These are phyloP conservation scores for Kandelia obovata DNA, from an alignment of 345 rosid genomes.

Conservation along the genomic window DNA sequence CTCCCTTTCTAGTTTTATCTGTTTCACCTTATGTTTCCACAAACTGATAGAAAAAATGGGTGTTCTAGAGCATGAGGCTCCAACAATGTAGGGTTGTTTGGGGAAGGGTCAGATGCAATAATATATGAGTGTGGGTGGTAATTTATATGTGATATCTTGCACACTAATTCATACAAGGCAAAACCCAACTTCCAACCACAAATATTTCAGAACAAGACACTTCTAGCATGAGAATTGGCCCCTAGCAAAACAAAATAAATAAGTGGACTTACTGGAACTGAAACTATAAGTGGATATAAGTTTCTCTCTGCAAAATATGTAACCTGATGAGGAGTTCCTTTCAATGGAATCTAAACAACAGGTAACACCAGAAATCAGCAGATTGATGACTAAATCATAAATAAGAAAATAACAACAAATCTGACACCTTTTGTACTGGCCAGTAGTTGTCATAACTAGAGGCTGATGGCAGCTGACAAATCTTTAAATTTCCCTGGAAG, in stretches of 20 bases:
- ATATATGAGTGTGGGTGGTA: not conserved
- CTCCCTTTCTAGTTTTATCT: no score
- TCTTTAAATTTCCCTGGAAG: conserved; percentile 80
- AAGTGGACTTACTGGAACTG: conserved; percentile 64
- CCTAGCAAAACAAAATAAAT: conserved; percentile 1
- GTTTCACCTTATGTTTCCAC: no score
- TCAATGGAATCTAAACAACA: conserved; percentile 69
- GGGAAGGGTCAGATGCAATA: no score
- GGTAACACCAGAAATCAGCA: conserved; percentile 19
- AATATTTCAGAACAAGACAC: conserved; percentile 4
- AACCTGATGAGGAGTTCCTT: conserved; percentile 98
- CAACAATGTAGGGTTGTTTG: no score
- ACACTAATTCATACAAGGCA: not conserved
- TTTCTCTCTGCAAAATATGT: conserved; percentile 88
- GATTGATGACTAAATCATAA: not conserved
- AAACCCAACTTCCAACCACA: not conserved
- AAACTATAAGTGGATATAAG: conserved; percentile 81
- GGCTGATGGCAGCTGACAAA: conserved; percentile 80
- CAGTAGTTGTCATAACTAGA: conserved; percentile 91
- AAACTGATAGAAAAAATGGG: no score
- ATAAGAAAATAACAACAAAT: not conserved
- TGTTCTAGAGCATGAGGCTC: no score
- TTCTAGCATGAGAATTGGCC: not conserved
- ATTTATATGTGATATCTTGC: not conserved
- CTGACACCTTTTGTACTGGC: conserved; percentile 85